phyloP scores from a whole-genome alignment of 2,329 filamentous ascomycete species.

The Botrytis medusae region DNA sequence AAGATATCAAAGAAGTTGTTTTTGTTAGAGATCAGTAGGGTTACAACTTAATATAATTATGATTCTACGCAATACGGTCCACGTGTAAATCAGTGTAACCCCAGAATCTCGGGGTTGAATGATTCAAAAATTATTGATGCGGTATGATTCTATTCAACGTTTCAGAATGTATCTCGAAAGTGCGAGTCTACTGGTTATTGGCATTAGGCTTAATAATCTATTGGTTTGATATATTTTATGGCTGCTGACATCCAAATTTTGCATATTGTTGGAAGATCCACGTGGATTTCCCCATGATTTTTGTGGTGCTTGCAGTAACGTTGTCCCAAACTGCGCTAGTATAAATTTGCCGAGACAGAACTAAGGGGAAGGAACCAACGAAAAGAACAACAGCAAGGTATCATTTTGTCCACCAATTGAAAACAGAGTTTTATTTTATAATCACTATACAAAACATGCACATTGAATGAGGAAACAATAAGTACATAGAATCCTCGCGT shows the following conservation, averaged over 20 bases:
- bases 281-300: accelerated
- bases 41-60: neutral
- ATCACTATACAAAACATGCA: accelerated
- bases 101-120: neutral
- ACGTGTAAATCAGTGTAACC: neutral
- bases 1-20: neutral
- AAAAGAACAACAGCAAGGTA: neutral
- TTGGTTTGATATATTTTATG: neutral
- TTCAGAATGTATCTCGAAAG: neutral
- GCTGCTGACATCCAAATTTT: neutral
- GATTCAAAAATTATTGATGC: neutral
- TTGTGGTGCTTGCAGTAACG: neutral
- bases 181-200: neutral
- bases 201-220: neutral
- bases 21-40: neutral
- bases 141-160: neutral
- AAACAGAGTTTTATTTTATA: too few relatives aligned
- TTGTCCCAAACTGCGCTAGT: neutral
- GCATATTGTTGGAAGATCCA: neutral
- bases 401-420: neutral
- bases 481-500: neutral
- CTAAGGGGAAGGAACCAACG: neutral
- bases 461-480: neutral
- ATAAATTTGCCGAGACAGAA: neutral
- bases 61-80: neutral